Base-by-base conservation (phyloP, 2,329 filamentous ascomycete genomes). In the Ambrosiella cleistominuta region DNA sequence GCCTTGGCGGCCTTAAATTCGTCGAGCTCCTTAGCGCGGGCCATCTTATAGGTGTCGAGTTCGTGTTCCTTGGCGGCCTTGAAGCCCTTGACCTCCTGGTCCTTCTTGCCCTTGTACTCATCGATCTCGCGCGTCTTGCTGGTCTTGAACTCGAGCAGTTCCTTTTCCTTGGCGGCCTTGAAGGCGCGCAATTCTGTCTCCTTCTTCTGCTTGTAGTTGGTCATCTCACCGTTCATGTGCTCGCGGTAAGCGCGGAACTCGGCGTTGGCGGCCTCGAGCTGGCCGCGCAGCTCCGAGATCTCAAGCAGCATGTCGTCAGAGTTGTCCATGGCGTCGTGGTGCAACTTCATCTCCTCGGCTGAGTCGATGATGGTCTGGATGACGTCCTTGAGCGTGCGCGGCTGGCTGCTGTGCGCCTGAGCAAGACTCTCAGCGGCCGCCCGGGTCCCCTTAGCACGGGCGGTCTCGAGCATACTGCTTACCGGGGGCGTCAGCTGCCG, bases 61-160 rank as follows among this genome's bases (percentile, higher is more conserved):
- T 57, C 59, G 17, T 54, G 45, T 37, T 60, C 59, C 56, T 60
- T 60, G 9, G 52, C 56, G 17, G 56, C 15, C 38, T 58, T 60
- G 45, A 60, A 60, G 13, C 37, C 52, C 15, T 15, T 49, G n/a
- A 60, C 56, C 19, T 60, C 59, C n/a, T 55, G 51, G 11, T 57
- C 59, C 56, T 60, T 60, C 38, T 57, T 57, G 6, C 45, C 39
- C 45, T 60, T 60, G 59, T 60, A 60, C 6, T 54, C 47, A 9
- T 60, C 59, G 11, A 60, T 60, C 35, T 60, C 59, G n/a, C 44
- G 51, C 35, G 59, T 60, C 15, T 60, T 60, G 56, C 39, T 60
- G 51, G 36, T 42, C 52, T 60, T 60, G 51, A 60, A 60, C 8
- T 52, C 44, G 7, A 51, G 42, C 2, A 60, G 56, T 38, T 60